Base-by-base conservation (phyloP, 106 monocot species). In the Vanilla planifolia region DNA sequence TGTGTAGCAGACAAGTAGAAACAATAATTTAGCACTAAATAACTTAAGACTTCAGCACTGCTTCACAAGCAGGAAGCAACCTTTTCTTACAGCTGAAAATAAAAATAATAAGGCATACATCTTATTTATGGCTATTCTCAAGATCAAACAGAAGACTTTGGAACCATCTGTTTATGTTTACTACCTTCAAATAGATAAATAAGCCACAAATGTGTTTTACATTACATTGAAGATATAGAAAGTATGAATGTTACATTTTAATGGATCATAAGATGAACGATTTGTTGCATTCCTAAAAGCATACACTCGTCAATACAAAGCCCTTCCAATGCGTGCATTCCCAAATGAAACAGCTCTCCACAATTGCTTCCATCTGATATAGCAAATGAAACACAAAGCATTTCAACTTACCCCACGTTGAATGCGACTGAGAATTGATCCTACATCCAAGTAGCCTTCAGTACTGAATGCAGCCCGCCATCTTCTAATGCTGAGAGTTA, bases 371-470 rank as follows among this genome's bases (percentile, higher is more conserved):
- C 26, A 13, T 48, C 2, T 26, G 22, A 10, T 50, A 26, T 50
- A 55, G 32, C 53, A 55, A n/a, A 7, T 55, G 53, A 30, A 55
- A 30, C 0, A 23, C 53, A 55, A 55, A 55, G 1, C 29, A 33
- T 17, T 32, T n/a, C 6, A 35, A 57, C 72, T 20, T 72, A 84
- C 84, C 68, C 75, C 84, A 61, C 79, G 66, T 13, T 72, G 75
- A 48, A 84, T 79, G 17, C 75, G 48, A 48, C 69, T 66, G 29
- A 84, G 71, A 25, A 71, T 68, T 34, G 74, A 45, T 1, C 67
- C 84, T 60, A 84, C 75, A 53, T 84, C 84, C 61, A 84, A 65
- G 48, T 61, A 58, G 37, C 84, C 84, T 65, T 84, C 84, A 61
- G 59, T 53, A 50, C 56, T 79, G 39, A 84, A 84, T 33, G 84